phyloP scores from a whole-genome alignment of 2,329 filamentous ascomycete genomes.

The Botrytis cinerea region DNA sequence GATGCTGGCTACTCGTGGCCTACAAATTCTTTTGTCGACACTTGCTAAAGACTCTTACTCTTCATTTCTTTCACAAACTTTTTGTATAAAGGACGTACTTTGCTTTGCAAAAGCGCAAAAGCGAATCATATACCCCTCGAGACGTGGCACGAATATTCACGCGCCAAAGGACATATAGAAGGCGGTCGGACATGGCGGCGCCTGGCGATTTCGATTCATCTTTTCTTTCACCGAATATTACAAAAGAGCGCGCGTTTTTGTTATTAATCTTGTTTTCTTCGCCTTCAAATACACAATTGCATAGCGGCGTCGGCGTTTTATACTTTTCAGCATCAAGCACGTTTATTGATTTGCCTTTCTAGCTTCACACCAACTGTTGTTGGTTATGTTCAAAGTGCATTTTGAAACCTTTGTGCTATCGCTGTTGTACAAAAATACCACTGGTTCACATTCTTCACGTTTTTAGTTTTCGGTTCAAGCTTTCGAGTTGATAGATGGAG shows the following conservation, averaged over 20 bases:
- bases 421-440: slow-evolving; percentile 24
- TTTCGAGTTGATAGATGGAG: slow-evolving; percentile 1
- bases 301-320: slow-evolving; percentile 26
- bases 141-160: slow-evolving; percentile 23
- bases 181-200: slow-evolving; percentile 21
- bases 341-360: slow-evolving; percentile 14
- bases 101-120: slow-evolving; percentile 24
- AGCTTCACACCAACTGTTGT: slow-evolving; percentile 3
- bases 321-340: slow-evolving; percentile 13
- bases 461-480: slow-evolving; percentile 11
- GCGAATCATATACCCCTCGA: slow-evolving; percentile 24
- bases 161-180: slow-evolving; percentile 27
- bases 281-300: slow-evolving; percentile 24
- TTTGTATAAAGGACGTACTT: slow-evolving; percentile 33
- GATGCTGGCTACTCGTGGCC: slow-evolving; percentile 59
- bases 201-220: slow-evolving; percentile 21
- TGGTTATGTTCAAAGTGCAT: slow-evolving; percentile 14
- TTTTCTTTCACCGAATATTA: slow-evolving; percentile 18
- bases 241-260: slow-evolving; percentile 17
- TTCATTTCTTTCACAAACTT: slow-evolving; percentile 17
- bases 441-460: slow-evolving; percentile 4
- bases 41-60: slow-evolving; percentile 44
- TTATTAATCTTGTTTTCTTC: slow-evolving; percentile 21
- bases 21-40: slow-evolving; percentile 61
- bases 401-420: slow-evolving; percentile 15